Base-by-base conservation (phyloP, 495 filamentous ascomycete species). In the Baudoinia panamericana region DNA sequence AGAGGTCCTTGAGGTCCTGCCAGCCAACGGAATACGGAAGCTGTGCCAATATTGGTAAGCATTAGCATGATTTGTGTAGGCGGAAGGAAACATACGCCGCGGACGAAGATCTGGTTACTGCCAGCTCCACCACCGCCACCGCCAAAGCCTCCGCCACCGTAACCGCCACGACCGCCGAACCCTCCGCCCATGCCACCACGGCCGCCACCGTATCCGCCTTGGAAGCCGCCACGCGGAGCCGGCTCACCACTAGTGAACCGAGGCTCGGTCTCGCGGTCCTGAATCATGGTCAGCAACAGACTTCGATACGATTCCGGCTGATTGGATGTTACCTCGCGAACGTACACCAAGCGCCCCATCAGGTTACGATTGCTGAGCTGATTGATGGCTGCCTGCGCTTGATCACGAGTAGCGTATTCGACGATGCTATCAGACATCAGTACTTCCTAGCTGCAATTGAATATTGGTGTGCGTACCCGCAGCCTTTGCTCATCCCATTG, bases 401-500 rank as follows among this genome's bases (percentile, higher is more conserved):
- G 85, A 56, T 97, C 92, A 76, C 86, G 84, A 50, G 88, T 94
- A 52, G 90, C 90, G 76, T 96, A 97, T 80, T 97, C 90, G 79
- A 97, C 90, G 84, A 97, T 97, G 72, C 90, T 94, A 45, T 16
- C 30, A 8, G 13, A 25, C 8, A 13, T 38, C 18, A 27, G 48
- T 65, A 48, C n/a, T n/a, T n/a, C n/a, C n/a, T n/a, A 64, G 53
- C 33, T 37, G 1, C 34, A 12, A 13, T 33, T 25, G 30, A 36
- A 11, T 31, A 13, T 18, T 12, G 29, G 17, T 16, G 11, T 9
- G 22, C 84, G 74, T 75, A 94, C 88, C 87, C 92, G 88, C 90
- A 97, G 85, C 92, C 90, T 92, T 97, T 97, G 83, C 88, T 95
- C 90, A 97, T 97, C 85, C 90, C 90, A 77, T 97, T 97, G 60